Percentiles rank a stretch among this genome's conserved stretches.
Evolutionary conservation across 2,329 filamentous ascomycete species (phyloP).

Genomic region (Apiospora arundinis): DNA sequence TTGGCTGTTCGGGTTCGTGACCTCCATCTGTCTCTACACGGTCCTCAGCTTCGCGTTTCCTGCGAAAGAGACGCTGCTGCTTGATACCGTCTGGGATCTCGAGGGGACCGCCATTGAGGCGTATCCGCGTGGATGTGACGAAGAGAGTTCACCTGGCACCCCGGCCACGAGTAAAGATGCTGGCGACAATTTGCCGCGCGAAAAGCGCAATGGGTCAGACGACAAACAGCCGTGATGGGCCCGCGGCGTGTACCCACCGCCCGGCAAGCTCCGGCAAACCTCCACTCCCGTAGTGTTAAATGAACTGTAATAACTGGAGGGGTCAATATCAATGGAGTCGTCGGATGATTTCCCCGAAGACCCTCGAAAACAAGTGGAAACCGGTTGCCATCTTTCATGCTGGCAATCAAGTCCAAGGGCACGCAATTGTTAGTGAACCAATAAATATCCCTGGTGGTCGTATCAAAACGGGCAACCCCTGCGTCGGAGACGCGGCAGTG

Average conservation of each 20-base stretch:
- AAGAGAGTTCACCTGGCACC: neutral
- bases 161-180: neutral
- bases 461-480: neutral
- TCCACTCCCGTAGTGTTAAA: neutral
- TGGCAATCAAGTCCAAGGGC: neutral
- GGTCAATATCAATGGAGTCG: neutral
- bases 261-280: neutral
- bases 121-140: conserved; percentile 26
- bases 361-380: neutral
- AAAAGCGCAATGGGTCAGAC: neutral
- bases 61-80: conserved; percentile 54
- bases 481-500: neutral
- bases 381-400: neutral
- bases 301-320: neutral
- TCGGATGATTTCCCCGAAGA: neutral
- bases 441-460: neutral
- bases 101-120: conserved; percentile 34
- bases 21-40: conserved; percentile 62
- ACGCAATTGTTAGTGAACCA: neutral
- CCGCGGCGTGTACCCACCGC: neutral
- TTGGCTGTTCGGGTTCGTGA: conserved; percentile 68
- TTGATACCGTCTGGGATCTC: conserved; percentile 46
- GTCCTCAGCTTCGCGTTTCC: conserved; percentile 55
- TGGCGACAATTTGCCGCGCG: neutral
- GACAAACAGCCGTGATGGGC: neutral